These are phyloP conservation scores for Thraustotheca clavata DNA, from an alignment of 352 stramenopile genomes.

Conservation along the genomic window DNA sequence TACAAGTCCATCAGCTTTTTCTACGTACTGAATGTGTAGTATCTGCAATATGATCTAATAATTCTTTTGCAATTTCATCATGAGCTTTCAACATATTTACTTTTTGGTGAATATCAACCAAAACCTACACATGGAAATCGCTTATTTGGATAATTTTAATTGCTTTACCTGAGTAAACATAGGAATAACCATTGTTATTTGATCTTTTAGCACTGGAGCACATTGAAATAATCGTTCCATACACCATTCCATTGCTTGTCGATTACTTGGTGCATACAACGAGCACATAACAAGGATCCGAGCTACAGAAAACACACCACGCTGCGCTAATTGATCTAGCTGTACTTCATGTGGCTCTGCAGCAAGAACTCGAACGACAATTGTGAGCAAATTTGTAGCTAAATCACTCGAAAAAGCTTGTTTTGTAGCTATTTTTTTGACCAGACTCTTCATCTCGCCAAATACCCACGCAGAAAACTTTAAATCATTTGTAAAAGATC, in stretches of 20 bases:
- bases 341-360: neutral
- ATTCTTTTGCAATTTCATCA: neutral
- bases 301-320: constrained; percentile 1
- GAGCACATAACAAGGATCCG: constrained; percentile 16
- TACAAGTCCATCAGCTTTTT: neutral
- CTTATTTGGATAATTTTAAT: neutral
- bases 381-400: neutral
- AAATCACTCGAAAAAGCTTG: neutral
- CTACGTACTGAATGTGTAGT: neutral
- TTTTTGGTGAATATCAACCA: constrained; percentile 1
- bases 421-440: neutral
- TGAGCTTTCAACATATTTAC: neutral
- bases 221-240: neutral
- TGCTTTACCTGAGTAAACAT: constrained; percentile 11
- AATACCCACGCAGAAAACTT: constrained; percentile 9
- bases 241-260: constrained; percentile 2
- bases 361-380: neutral
- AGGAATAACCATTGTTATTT: constrained; percentile 7
- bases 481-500: neutral
- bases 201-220: neutral
- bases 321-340: constrained; percentile 1
- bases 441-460: constrained; percentile 6
- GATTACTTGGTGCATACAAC: constrained; percentile 16
- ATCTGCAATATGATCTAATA: neutral
- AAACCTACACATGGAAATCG: neutral